Conservation (phyloP, 1,284 basidiomycete genomes). For the Flammula alnicola region DNA sequence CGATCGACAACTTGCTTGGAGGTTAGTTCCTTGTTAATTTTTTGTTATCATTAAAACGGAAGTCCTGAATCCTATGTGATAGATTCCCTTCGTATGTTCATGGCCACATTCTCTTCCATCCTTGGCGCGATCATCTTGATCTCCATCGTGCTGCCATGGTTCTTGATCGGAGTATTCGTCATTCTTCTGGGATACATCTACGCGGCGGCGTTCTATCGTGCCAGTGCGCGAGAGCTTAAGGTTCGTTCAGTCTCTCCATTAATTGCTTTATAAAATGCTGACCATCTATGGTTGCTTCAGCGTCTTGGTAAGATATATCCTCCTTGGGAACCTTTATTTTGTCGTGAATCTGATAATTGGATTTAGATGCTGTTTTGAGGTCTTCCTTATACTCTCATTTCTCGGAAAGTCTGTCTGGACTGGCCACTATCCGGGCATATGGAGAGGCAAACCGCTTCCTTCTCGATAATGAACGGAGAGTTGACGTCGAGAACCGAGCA, state of each 20-base stretch:
- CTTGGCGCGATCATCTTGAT: conserved; percentile 81
- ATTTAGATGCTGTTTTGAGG: conserved; percentile 60
- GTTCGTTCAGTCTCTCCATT: conserved; percentile 33
- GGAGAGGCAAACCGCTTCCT: conserved; percentile 74
- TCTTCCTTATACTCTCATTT: conserved; percentile 85
- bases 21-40: conserved; percentile 33
- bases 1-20: conserved; percentile 78
- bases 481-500: conserved; percentile 89
- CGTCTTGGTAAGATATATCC: conserved; percentile 57
- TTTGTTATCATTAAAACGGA: neutral
- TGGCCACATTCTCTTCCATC: conserved; percentile 66
- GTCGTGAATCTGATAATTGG: neutral
- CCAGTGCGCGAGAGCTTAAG: conserved; percentile 90
- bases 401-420: conserved; percentile 85
- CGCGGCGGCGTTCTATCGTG: conserved; percentile 83
- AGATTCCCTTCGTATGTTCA: conserved; percentile 81
- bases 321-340: no score
- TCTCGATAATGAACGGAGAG: conserved; percentile 73
- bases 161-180: conserved; percentile 74
- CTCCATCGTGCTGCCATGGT: conserved; percentile 82
- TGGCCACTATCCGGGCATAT: conserved; percentile 89
- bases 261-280: neutral
- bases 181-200: conserved; percentile 65
- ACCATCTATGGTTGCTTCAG: conserved; percentile 32
- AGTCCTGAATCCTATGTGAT: no score